A percentile compares a stretch with the other conserved stretches of the same genome.
Evolutionary conservation across 2,329 filamentous ascomycete species (phyloP).

Genomic region (Tothia fuscella): DNA sequence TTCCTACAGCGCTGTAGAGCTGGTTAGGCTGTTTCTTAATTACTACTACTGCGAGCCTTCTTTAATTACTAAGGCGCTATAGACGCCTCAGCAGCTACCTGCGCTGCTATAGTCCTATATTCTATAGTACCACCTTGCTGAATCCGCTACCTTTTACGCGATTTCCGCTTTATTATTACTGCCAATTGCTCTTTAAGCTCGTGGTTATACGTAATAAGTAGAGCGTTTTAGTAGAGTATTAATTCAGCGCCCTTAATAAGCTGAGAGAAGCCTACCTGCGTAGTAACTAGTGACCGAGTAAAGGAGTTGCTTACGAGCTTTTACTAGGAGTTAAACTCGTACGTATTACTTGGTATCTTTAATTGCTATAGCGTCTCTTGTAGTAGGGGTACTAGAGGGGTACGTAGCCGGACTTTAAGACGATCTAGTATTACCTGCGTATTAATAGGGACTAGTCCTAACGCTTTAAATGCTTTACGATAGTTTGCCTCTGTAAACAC

Average conservation of each 20-base stretch:
- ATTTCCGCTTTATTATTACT: slow-evolving; percentile 1
- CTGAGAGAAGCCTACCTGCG: slow-evolving; percentile 1
- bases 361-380: slow-evolving; percentile 13
- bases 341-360: slow-evolving; percentile 13
- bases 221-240: slow-evolving; percentile 7
- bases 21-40: slow-evolving; percentile 11
- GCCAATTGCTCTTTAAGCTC: slow-evolving; percentile 11
- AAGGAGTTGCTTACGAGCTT: slow-evolving; percentile 2
- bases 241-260: slow-evolving; percentile 13
- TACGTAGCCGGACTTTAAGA: slow-evolving; percentile 13
- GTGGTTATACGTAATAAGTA: slow-evolving; percentile 11
- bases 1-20: slow-evolving; percentile 14
- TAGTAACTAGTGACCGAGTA: neutral
- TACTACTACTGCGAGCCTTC: slow-evolving; percentile 13
- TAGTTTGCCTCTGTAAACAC: slow-evolving; percentile 20
- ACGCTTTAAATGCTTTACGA: slow-evolving; percentile 19
- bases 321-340: neutral
- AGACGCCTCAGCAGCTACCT: slow-evolving; percentile 14
- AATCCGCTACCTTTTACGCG: slow-evolving; percentile 7
- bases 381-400: slow-evolving; percentile 13
- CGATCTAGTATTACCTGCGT: slow-evolving; percentile 20
- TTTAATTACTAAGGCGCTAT: slow-evolving; percentile 12
- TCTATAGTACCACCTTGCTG: slow-evolving; percentile 11
- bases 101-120: slow-evolving; percentile 12
- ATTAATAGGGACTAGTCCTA: slow-evolving; percentile 23